phyloP scores from a whole-genome alignment of 176 grass and related monocot genomes.

The Carex littledalei region DNA sequence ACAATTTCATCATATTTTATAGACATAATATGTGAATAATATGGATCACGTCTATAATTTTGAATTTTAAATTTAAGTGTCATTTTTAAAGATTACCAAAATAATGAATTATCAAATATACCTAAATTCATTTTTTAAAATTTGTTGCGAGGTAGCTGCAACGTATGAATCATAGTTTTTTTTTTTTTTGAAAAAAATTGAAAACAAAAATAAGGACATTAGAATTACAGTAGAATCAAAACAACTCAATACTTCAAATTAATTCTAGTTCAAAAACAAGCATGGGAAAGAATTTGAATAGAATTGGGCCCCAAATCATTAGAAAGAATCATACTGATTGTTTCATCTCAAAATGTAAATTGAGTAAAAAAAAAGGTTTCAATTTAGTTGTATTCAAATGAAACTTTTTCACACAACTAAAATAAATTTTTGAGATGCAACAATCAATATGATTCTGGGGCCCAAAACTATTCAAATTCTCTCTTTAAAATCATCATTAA shows the following conservation, averaged over 20 bases:
- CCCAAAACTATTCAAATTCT: slow-evolving; percentile 8
- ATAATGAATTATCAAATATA: background rate
- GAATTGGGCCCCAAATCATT: too few species aligned
- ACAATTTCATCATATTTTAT: too few species aligned
- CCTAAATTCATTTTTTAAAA: background rate
- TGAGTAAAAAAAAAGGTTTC: too few species aligned
- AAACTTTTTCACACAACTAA: background rate
- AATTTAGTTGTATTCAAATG: background rate
- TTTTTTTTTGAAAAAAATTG: background rate
- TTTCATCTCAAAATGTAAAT: too few species aligned
- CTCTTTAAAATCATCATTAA: slow-evolving; percentile 23
- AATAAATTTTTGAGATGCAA: background rate
- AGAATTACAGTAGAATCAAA: background rate
- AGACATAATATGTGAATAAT: too few species aligned
- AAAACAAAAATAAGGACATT: background rate
- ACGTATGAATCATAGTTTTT: background rate
- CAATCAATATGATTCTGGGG: slow-evolving; percentile 12
- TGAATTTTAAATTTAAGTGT: too few species aligned
- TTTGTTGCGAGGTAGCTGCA: background rate
- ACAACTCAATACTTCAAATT: background rate
- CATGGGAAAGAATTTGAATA: too few species aligned
- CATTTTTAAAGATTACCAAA: too few species aligned
- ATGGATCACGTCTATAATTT: too few species aligned
- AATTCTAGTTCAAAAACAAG: background rate
- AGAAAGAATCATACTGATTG: too few species aligned